Evolutionary conservation across 2,329 filamentous ascomycete species (phyloP).

Genomic region (Penicillium hesseltinei): DNA sequence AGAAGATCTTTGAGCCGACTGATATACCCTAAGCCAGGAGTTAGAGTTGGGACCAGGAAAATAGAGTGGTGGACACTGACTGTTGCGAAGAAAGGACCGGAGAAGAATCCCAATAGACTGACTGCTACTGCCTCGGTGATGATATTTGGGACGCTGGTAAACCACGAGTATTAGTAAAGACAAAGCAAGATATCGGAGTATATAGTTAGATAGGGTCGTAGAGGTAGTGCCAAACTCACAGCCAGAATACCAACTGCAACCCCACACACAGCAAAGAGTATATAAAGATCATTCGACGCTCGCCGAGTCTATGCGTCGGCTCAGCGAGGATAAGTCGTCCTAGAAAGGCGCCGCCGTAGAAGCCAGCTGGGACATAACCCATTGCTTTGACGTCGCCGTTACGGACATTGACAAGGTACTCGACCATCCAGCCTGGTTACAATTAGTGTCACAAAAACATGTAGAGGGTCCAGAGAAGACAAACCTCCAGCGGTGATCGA

Average conservation of each 20-base stretch:
- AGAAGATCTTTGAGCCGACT: slow-evolving; percentile 54
- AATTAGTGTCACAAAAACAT: background rate
- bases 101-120: slow-evolving; percentile 57
- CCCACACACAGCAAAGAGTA: slow-evolving; percentile 54
- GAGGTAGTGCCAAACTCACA: slow-evolving; percentile 26
- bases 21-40: slow-evolving; percentile 42
- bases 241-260: slow-evolving; percentile 61
- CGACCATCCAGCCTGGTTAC: slow-evolving; percentile 59
- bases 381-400: slow-evolving; percentile 56
- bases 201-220: no score
- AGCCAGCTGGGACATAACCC: slow-evolving; percentile 62
- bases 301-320: slow-evolving; percentile 58
- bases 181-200: background rate
- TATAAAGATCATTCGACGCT: slow-evolving; percentile 56
- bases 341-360: slow-evolving; percentile 58
- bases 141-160: slow-evolving; percentile 43
- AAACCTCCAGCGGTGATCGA: slow-evolving; percentile 51
- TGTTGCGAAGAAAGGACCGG: slow-evolving; percentile 58
- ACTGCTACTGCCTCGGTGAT: slow-evolving; percentile 55
- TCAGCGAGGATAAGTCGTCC: slow-evolving; percentile 59
- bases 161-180: background rate
- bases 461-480: background rate
- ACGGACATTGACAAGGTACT: slow-evolving; percentile 62
- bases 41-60: background rate
- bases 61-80: slow-evolving; percentile 30